These are phyloP conservation scores for Mortierella sp. DNA, from an alignment of 371 early-diverging fungal genomes.

Conservation along the genomic window DNA sequence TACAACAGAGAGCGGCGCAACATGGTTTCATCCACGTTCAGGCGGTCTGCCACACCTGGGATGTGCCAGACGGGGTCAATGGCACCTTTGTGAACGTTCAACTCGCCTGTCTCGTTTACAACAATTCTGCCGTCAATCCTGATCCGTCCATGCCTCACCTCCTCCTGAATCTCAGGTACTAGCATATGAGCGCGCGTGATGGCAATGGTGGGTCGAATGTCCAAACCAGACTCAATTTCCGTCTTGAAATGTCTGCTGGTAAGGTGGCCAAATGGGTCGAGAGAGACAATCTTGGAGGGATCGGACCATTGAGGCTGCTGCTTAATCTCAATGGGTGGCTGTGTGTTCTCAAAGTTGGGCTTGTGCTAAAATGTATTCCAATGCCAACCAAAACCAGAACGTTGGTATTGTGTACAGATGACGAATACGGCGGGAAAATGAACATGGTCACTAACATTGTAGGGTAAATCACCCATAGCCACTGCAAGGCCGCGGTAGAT, in stretches of 20 bases:
- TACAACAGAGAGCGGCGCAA: conserved; percentile 87
- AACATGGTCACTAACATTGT: conserved; percentile 35
- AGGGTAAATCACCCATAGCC: conserved; percentile 89
- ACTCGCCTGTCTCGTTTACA: conserved; percentile 80
- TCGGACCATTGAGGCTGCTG: conserved; percentile 90
- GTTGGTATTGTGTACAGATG: background rate
- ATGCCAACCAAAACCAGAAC: background rate
- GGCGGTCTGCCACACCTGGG: conserved; percentile 92
- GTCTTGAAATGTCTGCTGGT: conserved; percentile 70
- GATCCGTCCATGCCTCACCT: conserved; percentile 72
- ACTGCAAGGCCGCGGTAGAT: conserved; percentile 94
- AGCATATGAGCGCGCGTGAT: conserved; percentile 96
- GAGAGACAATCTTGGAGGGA: conserved; percentile 91
- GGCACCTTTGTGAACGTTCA: conserved; percentile 93
- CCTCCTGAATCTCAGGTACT: conserved; percentile 89
- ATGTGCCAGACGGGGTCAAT: conserved; percentile 98
- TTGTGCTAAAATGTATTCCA: conserved; percentile 63
- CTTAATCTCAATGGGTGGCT: conserved; percentile 86
- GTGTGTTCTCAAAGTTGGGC: conserved; percentile 91
- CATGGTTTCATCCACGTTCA: conserved; percentile 87
- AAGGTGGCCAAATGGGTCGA: conserved; percentile 95
- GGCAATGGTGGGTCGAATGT: conserved; percentile 94
- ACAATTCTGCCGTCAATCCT: conserved; percentile 87
- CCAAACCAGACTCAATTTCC: conserved; percentile 78
- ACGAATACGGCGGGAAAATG: too few species aligned